These are phyloP conservation scores for Coprinopsis cinerea DNA, from an alignment of 768 basidiomycete species.

Conservation along the genomic window DNA sequence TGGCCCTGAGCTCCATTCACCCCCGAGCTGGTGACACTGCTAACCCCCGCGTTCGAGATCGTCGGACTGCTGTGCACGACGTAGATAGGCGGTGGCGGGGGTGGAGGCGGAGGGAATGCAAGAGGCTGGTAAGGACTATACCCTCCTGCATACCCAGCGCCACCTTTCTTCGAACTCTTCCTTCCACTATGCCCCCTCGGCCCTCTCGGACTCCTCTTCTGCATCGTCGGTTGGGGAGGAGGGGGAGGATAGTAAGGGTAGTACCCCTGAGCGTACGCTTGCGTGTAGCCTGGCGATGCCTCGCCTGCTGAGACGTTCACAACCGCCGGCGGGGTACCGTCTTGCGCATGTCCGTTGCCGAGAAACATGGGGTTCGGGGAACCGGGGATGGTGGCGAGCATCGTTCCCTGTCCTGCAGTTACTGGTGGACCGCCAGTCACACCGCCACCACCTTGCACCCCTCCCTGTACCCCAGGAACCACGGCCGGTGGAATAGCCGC, in stretches of 20 bases:
- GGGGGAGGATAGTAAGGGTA: not conserved
- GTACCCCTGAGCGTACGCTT: conserved; percentile 1
- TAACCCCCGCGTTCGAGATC: not conserved
- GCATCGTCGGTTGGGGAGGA: not conserved
- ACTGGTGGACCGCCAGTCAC: no score
- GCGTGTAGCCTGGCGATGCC: conserved; percentile 3
- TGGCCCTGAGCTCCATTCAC: not conserved
- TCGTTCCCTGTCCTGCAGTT: conserved; percentile 14
- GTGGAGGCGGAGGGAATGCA: conserved; percentile 23
- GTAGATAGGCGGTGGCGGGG: conserved; percentile 15
- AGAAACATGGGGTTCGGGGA: conserved; percentile 5
- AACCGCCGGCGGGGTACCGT: not conserved
- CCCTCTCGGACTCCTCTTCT: not conserved
- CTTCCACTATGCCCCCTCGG: not conserved
- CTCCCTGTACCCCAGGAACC: not conserved
- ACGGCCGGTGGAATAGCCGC: conserved; percentile 7
- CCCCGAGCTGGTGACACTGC: not conserved
- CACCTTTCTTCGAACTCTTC: no score
- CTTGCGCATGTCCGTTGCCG: not conserved
- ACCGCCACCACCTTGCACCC: no score
- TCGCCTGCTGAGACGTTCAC: conserved; percentile 2
- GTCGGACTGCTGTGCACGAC: conserved; percentile 9
- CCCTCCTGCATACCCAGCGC: conserved; percentile 10
- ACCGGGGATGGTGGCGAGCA: conserved; percentile 18
- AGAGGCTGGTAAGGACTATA: conserved; percentile 28